Base-by-base conservation (phyloP, 306 rosid species). In the Castanea crenata region DNA sequence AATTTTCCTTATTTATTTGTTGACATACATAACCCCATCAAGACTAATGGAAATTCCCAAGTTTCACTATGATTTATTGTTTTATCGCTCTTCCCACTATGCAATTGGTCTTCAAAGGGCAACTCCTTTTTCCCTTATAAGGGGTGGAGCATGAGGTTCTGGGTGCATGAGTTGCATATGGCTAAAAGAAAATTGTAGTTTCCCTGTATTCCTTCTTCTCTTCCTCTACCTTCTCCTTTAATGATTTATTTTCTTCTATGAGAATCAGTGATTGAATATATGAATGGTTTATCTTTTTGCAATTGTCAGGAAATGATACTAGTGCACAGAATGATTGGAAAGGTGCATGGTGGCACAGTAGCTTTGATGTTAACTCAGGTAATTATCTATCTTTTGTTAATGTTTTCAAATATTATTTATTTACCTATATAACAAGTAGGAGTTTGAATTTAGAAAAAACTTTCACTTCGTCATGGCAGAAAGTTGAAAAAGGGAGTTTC, bases 311-410 rank as follows among this genome's bases (percentile, higher is more conserved):
- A 78, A 92, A 92, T 86, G 97, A 91, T 86, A 86, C 98, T 71
- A 89, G 94, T 74, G 93, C 94, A 10, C 91, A 92, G 77, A 95
- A 95, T 80, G 92, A 95, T 83, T 95, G 98, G 99, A 90, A 91
- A 81, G 99, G 99, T 13, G 92, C 97, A 78, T 95, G 99, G 99
- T 92, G 97, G 99, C 99, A 95, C 86, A 92, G 96, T 80, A 88
- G 98, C 86, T 89, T 95, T 35, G 70, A 83, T 54, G 86, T 86
- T 74, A 92, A 88, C 86, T 87, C 98, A 80, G 99, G 99, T 94
- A 82, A 76, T 44, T 86, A 76, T 59, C 65, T 34, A 18, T 67
- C 75, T 83, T 77, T 58, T 69, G 74, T 55, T 73, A 57, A 59
- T 68, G 78, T 1, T 57, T 49, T 51, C 4, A 76, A 69, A 20